Evolutionary conservation across 805 yeast genomes (phyloP).

Genomic region (Sungouiella blattae): DNA sequence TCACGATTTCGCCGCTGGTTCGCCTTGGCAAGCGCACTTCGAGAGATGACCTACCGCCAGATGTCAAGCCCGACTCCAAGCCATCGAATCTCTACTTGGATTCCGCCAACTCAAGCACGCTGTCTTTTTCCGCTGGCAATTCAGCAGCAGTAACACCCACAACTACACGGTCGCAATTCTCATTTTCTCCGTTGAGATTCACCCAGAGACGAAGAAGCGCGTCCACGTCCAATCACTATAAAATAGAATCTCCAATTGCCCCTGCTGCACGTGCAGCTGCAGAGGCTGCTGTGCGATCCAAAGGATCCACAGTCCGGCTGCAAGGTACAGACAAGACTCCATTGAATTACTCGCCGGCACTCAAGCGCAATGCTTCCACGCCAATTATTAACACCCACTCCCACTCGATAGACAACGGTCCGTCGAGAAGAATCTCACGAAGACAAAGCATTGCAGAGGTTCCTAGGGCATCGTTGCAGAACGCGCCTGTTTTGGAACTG

Average conservation of each 20-base stretch:
- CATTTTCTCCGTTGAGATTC: slow-evolving; percentile 9
- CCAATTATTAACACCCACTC: too few relatives aligned
- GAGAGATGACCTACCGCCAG: neutral
- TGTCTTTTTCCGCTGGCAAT: too few relatives aligned
- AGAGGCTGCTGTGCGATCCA: slow-evolving; percentile 1
- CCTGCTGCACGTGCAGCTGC: slow-evolving; percentile 2
- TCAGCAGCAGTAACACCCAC: neutral
- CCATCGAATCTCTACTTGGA: neutral
- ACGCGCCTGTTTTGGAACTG: too few relatives aligned
- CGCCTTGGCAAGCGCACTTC: slow-evolving; percentile 3
- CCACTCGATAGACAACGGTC: too few relatives aligned
- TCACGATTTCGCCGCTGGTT: slow-evolving; percentile 37
- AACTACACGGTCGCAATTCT: slow-evolving; percentile 1
- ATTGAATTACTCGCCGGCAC: too few relatives aligned
- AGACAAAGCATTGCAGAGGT: too few relatives aligned
- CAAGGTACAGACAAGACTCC: too few relatives aligned
- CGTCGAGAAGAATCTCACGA: too few relatives aligned
- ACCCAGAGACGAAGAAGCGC: slow-evolving; percentile 10
- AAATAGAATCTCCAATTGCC: slow-evolving; percentile 1
- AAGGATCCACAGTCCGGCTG: too few relatives aligned
- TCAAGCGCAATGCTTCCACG: slow-evolving; percentile 1
- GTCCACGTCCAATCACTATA: slow-evolving; percentile 4
- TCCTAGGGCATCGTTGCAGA: too few relatives aligned
- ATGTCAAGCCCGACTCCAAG: neutral
- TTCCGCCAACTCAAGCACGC: too few relatives aligned